These are phyloP conservation scores for Sugiyamaella paludigena DNA, from an alignment of 1,139 yeast species.

Conservation along the genomic window DNA sequence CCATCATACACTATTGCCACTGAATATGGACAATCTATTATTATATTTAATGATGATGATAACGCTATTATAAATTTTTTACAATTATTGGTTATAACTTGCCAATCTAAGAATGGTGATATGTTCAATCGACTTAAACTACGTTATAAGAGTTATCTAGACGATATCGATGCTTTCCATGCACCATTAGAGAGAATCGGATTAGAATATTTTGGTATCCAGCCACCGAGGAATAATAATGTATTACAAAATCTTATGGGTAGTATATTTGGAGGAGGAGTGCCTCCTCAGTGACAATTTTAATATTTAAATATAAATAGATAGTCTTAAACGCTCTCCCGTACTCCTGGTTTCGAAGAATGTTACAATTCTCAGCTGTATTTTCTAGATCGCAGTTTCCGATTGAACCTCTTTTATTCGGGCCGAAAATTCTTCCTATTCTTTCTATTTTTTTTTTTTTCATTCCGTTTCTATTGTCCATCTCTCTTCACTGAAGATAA, in stretches of 20 bases:
- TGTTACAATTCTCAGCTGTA: no score
- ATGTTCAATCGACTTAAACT: conserved; percentile 53
- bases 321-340: no score
- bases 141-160: conserved; percentile 53
- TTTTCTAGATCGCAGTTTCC: no score
- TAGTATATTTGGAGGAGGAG: conserved; percentile 66
- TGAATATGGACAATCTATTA: conserved; percentile 20
- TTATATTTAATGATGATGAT: conserved; percentile 33
- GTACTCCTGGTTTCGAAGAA: no score
- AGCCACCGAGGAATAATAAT: conserved; percentile 57
- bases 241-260: conserved; percentile 85
- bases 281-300: no score
- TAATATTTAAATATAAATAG: no score
- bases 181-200: conserved; percentile 42
- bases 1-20: not conserved
- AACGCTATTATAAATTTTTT: conserved; percentile 58
- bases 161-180: conserved; percentile 40
- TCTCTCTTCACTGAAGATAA: conserved; percentile 41
- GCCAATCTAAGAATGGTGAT: conserved; percentile 53
- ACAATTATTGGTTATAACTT: conserved; percentile 62
- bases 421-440: not conserved
- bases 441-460: no score
- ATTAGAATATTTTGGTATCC: conserved; percentile 54
- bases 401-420: no score
- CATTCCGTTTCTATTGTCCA: no score